Evolutionary conservation across 1,284 basidiomycete species (phyloP).

Genomic region (Trametes polyzona): DNA sequence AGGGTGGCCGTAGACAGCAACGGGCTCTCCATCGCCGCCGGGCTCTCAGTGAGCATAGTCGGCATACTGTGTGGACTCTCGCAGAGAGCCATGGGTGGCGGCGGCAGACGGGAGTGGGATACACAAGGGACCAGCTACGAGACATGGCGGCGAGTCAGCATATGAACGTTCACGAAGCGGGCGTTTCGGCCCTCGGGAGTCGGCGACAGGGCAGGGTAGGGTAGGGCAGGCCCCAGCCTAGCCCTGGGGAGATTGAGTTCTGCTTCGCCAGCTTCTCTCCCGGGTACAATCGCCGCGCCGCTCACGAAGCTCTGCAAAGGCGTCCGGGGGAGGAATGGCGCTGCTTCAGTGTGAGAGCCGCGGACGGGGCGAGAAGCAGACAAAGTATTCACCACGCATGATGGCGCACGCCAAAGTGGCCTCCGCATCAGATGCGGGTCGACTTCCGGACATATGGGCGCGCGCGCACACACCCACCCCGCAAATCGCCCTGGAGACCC

Average conservation of each 20-base stretch:
- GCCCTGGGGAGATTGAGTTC: too few species aligned
- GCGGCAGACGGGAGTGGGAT: not conserved
- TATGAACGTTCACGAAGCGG: not conserved
- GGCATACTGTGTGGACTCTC: not conserved
- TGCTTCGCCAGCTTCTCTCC: not conserved
- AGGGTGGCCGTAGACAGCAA: not conserved
- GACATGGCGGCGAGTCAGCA: not conserved
- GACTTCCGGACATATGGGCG: not conserved
- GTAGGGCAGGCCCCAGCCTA: too few species aligned
- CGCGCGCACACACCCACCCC: too few species aligned
- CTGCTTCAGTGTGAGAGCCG: not conserved
- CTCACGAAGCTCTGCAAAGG: too few species aligned
- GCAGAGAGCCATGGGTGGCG: not conserved
- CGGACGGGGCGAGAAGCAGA: not conserved
- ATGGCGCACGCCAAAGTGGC: not conserved
- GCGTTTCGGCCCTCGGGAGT: not conserved
- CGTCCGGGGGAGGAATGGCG: not conserved
- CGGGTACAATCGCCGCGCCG: not conserved
- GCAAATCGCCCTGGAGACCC: not conserved
- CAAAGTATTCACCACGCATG: not conserved
- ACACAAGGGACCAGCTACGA: not conserved
- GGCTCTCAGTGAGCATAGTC: not conserved
- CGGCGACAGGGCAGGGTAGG: too few species aligned
- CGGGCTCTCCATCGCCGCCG: too few species aligned
- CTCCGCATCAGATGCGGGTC: not conserved